A percentile compares a stretch with the other conserved stretches of the same genome.
Evolutionary conservation across 306 rosid genomes (phyloP).

Genomic region (Senna tora): DNA sequence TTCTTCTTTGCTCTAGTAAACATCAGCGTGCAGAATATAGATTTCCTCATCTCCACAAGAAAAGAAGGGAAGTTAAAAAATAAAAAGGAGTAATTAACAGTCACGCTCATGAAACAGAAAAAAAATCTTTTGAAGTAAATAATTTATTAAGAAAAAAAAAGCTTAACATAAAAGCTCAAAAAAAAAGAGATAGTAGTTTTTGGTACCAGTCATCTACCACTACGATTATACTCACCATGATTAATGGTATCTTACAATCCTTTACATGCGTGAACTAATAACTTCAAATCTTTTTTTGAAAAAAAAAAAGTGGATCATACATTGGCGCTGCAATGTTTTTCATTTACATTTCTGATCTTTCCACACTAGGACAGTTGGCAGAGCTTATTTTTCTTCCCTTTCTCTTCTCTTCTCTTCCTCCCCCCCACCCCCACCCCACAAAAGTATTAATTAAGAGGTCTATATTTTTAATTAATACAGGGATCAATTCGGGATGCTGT

Average conservation of each 20-base stretch:
- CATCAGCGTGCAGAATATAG: not conserved
- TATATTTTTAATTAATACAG: slow-evolving; percentile 50
- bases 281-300: slow-evolving; percentile 17
- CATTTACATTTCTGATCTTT: slow-evolving; percentile 16
- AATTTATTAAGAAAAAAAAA: not conserved
- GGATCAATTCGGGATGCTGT: slow-evolving; percentile 84
- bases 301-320: not conserved
- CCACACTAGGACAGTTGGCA: slow-evolving; percentile 18
- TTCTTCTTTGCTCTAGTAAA: not conserved
- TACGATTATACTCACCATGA: not conserved
- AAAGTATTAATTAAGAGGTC: not conserved
- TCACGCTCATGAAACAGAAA: not conserved
- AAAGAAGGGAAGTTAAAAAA: not conserved
- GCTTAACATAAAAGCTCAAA: not conserved
- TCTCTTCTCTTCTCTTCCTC: slow-evolving; percentile 4
- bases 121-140: not conserved
- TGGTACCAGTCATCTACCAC: not conserved
- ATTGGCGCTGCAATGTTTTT: not conserved
- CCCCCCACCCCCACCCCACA: slow-evolving; percentile 3
- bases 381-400: slow-evolving; percentile 29
- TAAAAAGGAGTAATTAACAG: not conserved
- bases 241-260: slow-evolving; percentile 17
- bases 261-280: slow-evolving; percentile 13
- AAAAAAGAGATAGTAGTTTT: not conserved
- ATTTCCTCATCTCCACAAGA: not conserved